phyloP scores from a whole-genome alignment of 352 stramenopile species.

The Globisporangium perplexum region DNA sequence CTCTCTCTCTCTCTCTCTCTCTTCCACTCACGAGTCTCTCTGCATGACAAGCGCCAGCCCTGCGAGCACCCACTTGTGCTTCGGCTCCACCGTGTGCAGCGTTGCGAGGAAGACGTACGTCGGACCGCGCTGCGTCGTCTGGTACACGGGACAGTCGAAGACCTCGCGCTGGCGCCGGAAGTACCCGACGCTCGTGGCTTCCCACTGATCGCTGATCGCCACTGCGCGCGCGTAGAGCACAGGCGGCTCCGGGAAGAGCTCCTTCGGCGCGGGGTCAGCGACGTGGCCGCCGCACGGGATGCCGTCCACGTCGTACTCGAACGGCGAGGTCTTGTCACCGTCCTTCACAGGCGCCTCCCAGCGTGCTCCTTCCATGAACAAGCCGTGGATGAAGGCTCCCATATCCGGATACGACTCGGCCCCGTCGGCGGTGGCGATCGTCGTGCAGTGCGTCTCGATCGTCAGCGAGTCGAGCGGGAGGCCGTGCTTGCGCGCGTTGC shows the following conservation, averaged over 20 bases:
- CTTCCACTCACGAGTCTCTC: slow-evolving; percentile 51
- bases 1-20: no score
- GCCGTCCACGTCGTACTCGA: slow-evolving; percentile 78
- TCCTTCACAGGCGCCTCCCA: slow-evolving; percentile 78
- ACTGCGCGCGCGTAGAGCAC: slow-evolving; percentile 95
- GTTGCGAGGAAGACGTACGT: slow-evolving; percentile 97
- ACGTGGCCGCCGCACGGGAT: slow-evolving; percentile 86
- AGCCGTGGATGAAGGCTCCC: slow-evolving; percentile 91
- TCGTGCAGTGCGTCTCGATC: slow-evolving; percentile 93
- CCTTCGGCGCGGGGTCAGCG: slow-evolving; percentile 89
- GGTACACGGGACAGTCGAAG: slow-evolving; percentile 96
- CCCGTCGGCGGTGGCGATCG: slow-evolving; percentile 45
- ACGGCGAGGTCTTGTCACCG: slow-evolving; percentile 75
- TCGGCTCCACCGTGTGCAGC: slow-evolving; percentile 75
- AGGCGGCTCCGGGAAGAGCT: slow-evolving; percentile 83
- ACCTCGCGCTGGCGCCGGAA: slow-evolving; percentile 84
- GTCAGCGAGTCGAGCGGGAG: slow-evolving; percentile 91
- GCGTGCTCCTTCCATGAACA: slow-evolving; percentile 93
- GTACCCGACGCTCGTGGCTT: slow-evolving; percentile 93
- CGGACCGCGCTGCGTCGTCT: slow-evolving; percentile 93
- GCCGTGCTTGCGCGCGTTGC: slow-evolving; percentile 78
- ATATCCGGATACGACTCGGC: slow-evolving; percentile 70
- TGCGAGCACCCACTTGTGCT: slow-evolving; percentile 92
- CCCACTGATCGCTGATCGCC: slow-evolving; percentile 86
- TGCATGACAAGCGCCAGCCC: slow-evolving; percentile 93